phyloP scores from a whole-genome alignment of 75 land plant genomes.

The Pinus albicaulis region DNA sequence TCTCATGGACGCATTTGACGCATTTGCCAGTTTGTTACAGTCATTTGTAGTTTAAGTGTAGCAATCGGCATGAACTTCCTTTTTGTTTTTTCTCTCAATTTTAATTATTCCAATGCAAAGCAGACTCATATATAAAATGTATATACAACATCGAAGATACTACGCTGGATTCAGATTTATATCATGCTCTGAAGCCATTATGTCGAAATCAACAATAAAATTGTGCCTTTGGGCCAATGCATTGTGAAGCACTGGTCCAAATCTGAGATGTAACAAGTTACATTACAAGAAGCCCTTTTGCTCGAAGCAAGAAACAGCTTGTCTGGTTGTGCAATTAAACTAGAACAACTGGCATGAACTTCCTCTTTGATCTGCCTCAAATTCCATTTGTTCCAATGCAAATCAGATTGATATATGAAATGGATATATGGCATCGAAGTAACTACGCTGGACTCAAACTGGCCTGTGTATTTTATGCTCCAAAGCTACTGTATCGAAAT shows the following conservation, averaged over 20 bases:
- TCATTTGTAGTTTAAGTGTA: background rate
- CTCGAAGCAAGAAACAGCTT: background rate
- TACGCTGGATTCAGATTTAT: background rate
- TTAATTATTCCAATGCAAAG: background rate
- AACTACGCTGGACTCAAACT: background rate
- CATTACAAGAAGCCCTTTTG: too few species aligned
- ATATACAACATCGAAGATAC: background rate
- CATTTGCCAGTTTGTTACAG: background rate
- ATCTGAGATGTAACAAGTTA: too few species aligned
- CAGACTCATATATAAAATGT: background rate
- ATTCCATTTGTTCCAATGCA: background rate
- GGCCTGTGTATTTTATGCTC: background rate
- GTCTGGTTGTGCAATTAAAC: background rate
- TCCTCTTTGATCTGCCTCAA: conserved; percentile 1
- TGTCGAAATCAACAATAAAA: too few species aligned
- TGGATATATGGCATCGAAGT: background rate
- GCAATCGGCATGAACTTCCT: background rate
- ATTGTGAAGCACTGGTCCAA: background rate
- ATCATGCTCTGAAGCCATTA: background rate
- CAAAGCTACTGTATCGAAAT: too few species aligned
- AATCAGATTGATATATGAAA: background rate
- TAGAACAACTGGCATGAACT: background rate
- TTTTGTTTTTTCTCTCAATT: background rate
- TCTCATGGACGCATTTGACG: background rate
- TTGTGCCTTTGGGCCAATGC: background rate